phyloP scores from a whole-genome alignment of 306 rosid species.

The Citrullus colocynthis region DNA sequence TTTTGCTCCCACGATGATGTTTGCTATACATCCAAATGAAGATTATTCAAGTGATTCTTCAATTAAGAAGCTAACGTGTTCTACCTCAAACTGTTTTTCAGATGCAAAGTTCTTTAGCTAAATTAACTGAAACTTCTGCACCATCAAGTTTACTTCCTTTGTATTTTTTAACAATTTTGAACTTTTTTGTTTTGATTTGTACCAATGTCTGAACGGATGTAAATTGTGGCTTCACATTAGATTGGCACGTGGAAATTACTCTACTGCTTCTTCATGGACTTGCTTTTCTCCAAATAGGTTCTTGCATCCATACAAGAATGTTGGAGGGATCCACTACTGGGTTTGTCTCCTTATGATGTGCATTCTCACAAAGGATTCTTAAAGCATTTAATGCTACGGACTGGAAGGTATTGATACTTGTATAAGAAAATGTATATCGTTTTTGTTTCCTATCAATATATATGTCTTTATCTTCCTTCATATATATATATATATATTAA shows the following conservation, averaged over 20 bases:
- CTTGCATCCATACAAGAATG: slow-evolving; percentile 75
- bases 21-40: background rate
- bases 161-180: background rate
- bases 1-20: too few relatives aligned
- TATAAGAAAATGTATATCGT: background rate
- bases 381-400: slow-evolving; percentile 88
- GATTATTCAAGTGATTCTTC: background rate
- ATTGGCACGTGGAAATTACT: background rate
- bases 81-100: background rate
- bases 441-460: background rate
- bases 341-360: slow-evolving; percentile 67
- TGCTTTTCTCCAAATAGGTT: slow-evolving; percentile 38
- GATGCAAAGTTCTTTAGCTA: background rate
- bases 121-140: background rate
- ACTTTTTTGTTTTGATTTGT: background rate
- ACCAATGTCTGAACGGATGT: background rate
- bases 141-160: background rate
- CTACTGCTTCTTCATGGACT: slow-evolving; percentile 5
- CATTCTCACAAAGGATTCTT: slow-evolving; percentile 74
- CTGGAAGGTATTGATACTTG: slow-evolving; percentile 62
- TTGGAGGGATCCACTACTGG: slow-evolving; percentile 76
- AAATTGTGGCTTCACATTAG: background rate
- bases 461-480: background rate
- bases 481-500: too few relatives aligned
- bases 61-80: background rate